These are phyloP conservation scores for Entelexis sorbosivorans DNA, from an alignment of 1,139 yeast genomes.

Conservation along the genomic window DNA sequence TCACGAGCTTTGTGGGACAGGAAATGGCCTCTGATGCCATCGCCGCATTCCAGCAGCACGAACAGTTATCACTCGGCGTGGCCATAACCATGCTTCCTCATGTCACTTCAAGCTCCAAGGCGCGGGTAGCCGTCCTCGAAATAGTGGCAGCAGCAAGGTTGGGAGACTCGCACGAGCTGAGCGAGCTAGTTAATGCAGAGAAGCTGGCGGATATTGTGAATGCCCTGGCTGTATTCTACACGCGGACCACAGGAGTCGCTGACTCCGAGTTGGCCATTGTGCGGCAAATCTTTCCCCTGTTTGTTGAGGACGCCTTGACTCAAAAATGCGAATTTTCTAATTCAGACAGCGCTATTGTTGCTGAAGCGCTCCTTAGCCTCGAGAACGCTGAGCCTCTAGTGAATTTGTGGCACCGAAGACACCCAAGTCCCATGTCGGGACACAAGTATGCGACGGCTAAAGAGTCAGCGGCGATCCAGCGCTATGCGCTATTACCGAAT, in stretches of 20 bases:
- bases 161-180: slow-evolving; percentile 10
- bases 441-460: background rate
- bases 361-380: slow-evolving; percentile 11
- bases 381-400: background rate
- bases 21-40: slow-evolving; percentile 18
- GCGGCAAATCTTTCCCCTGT: slow-evolving; percentile 13
- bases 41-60: background rate
- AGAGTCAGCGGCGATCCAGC: slow-evolving; percentile 11
- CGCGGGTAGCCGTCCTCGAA: slow-evolving; percentile 14
- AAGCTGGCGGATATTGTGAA: background rate
- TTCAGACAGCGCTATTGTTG: background rate
- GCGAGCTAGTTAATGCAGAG: slow-evolving; percentile 5
- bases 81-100: slow-evolving; percentile 17
- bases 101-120: slow-evolving; percentile 14
- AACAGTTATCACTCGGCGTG: slow-evolving; percentile 11
- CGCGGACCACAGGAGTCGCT: slow-evolving; percentile 10
- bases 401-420: slow-evolving; percentile 4
- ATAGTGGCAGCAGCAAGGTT: slow-evolving; percentile 16
- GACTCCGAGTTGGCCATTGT: slow-evolving; percentile 10
- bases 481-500: slow-evolving; percentile 18
- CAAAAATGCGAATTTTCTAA: background rate
- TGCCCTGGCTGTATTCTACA: slow-evolving; percentile 10
- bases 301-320: slow-evolving; percentile 14
- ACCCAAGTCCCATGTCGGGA: background rate
- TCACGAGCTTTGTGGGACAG: slow-evolving; percentile 19